Base-by-base conservation (phyloP, 306 rosid species). In the Pterocarpus macrocarpus region DNA sequence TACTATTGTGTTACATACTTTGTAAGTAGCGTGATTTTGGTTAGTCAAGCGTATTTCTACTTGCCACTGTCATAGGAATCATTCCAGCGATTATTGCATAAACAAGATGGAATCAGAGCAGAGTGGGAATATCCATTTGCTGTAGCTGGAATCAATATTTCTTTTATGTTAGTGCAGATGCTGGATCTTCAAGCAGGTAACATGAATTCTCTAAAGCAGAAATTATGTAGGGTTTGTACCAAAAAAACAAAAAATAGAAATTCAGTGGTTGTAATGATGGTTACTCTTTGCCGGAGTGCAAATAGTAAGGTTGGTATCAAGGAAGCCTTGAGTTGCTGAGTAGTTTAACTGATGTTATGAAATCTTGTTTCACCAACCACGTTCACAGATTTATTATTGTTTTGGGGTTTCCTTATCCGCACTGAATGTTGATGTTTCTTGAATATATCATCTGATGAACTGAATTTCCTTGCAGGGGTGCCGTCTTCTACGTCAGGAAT, bases 81-180 rank as follows among this genome's bases (percentile, higher is more conserved):
- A 49, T 95, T 95, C 86, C 90, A 86, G 61, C 89, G 96, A 50
- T 77, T 95, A 86, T 86, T 95, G 90, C 83, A 82, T 82, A 95
- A 93, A 71, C 85, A 81, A 86, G 98, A 93, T 77, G 99, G 99
- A 86, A 81, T 43, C 35, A 85, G 99, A 87, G 98, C 96, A n/a
- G 98, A 90, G 62, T 95, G 98, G 99, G 99, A 95, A 85, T 95
- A 95, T 83, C 99, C 98, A 44, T 95, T 95, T 80, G 98, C 99
- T 8, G 96, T 93, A 11, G 97, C 98, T 63, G 99, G 99, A 75
- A 90, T 95, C 86, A 95, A 95, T 77, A 86, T 95, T 76, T 95
- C 98, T 41, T 95, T 93, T 76, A 89, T 93, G 91, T 85, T 95
- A 86, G 91, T 69, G 4, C 96, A 93, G 52, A 90, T 93, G 93